phyloP scores from a whole-genome alignment of 2,329 filamentous ascomycete species.

The Hypoxylon sp. region DNA sequence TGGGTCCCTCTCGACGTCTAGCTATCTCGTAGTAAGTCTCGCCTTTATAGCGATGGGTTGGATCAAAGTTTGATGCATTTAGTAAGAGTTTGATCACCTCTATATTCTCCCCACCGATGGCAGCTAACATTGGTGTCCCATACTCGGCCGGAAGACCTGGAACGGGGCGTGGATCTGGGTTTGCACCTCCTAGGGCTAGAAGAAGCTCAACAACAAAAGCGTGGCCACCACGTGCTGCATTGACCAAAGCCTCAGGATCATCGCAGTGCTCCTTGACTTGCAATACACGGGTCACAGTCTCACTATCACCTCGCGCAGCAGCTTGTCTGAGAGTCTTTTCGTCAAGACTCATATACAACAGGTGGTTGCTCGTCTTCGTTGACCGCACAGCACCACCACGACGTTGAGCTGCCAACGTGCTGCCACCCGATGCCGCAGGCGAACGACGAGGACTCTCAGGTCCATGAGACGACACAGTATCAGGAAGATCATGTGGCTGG shows the following conservation, averaged over 20 bases:
- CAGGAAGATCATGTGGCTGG: slow-evolving; percentile 63
- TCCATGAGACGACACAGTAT: slow-evolving; percentile 67
- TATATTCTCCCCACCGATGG: slow-evolving; percentile 90
- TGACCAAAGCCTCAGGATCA: slow-evolving; percentile 90
- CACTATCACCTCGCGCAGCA: slow-evolving; percentile 72
- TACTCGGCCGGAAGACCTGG: slow-evolving; percentile 74
- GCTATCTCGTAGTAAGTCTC: slow-evolving; percentile 91
- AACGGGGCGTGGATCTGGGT: slow-evolving; percentile 78
- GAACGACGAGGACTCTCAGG: slow-evolving; percentile 73
- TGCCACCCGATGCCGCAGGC: slow-evolving; percentile 61
- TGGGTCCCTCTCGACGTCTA: slow-evolving; percentile 83
- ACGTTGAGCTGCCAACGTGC: slow-evolving; percentile 59
- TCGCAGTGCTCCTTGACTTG: slow-evolving; percentile 73
- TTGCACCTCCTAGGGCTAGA: slow-evolving; percentile 75
- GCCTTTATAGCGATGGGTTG: slow-evolving; percentile 81
- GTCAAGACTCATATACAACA: slow-evolving; percentile 74
- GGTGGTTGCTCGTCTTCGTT: slow-evolving; percentile 75
- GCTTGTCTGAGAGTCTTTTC: slow-evolving; percentile 73
- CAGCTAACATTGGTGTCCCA: slow-evolving; percentile 92
- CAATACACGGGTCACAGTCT: slow-evolving; percentile 73
- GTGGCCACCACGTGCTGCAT: slow-evolving; percentile 92
- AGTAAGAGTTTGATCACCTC: slow-evolving; percentile 87
- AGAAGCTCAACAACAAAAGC: slow-evolving; percentile 87
- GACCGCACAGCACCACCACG: slow-evolving; percentile 70
- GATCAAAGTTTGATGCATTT: slow-evolving; percentile 84